phyloP scores from a whole-genome alignment of 352 stramenopile genomes.

The Phytophthora quininea region DNA sequence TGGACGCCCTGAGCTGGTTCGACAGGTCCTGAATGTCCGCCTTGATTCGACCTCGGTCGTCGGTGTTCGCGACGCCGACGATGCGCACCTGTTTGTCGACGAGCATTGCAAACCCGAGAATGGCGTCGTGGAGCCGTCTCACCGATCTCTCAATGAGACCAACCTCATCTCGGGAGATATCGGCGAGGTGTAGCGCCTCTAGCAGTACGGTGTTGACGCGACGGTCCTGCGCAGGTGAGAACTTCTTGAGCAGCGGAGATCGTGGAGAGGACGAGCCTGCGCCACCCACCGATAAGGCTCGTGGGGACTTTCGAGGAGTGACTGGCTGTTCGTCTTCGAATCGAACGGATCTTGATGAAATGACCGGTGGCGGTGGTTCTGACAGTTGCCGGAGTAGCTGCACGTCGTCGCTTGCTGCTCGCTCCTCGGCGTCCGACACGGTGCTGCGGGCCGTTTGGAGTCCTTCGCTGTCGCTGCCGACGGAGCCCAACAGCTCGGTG shows the following conservation, averaged over 20 bases:
- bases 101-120: conserved; percentile 69
- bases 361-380: conserved; percentile 8
- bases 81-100: conserved; percentile 81
- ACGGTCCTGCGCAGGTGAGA: conserved; percentile 59
- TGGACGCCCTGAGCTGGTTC: conserved; percentile 59
- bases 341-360: conserved; percentile 9
- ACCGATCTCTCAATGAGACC: conserved; percentile 57
- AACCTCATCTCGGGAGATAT: conserved; percentile 69
- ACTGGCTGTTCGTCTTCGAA: conserved; percentile 26
- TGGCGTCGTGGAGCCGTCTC: conserved; percentile 61
- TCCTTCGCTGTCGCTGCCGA: conserved; percentile 8
- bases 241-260: conserved; percentile 66
- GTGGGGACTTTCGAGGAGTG: neutral
- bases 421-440: conserved; percentile 8
- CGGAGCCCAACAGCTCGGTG: conserved; percentile 24
- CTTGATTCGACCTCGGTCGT: conserved; percentile 54
- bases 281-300: conserved; percentile 14
- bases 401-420: conserved; percentile 17
- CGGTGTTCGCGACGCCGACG: conserved; percentile 46
- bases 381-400: conserved; percentile 24
- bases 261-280: conserved; percentile 19
- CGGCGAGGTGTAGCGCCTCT: conserved; percentile 69
- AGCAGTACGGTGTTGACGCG: conserved; percentile 63
- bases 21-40: conserved; percentile 70
- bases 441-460: conserved; percentile 10